Conservation (phyloP, 192 early-diverging fungal species). For the Umbelopsis isabellina region DNA sequence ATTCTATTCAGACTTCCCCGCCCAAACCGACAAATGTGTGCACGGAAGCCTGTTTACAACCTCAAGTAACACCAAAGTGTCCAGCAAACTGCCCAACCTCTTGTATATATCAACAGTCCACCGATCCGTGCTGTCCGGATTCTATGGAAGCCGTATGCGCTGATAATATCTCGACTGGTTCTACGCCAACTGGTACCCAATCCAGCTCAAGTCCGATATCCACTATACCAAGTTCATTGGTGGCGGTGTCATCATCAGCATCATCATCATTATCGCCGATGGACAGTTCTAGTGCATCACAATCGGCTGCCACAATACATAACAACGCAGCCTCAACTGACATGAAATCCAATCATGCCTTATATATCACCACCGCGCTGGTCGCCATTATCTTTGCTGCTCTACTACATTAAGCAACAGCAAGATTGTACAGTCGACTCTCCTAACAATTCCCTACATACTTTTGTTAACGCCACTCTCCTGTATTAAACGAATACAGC, state of each 20-base stretch:
- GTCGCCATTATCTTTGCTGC: constrained; percentile 21
- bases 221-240: too few relatives aligned
- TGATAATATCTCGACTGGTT: neutral
- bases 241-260: neutral
- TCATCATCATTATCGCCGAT: neutral
- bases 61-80: neutral
- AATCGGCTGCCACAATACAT: constrained; percentile 5
- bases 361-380: constrained; percentile 19
- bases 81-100: neutral
- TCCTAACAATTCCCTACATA: neutral
- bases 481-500: neutral
- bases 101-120: constrained; percentile 3
- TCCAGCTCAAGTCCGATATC: neutral
- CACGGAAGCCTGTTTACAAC: constrained; percentile 9
- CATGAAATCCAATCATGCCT: constrained; percentile 10
- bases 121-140: constrained; percentile 5
- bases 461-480: neutral
- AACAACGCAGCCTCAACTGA: constrained; percentile 10
- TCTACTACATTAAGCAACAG: constrained; percentile 2
- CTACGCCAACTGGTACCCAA: neutral
- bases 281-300: neutral
- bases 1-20: constrained; percentile 9
- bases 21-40: constrained; percentile 4
- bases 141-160: constrained; percentile 3
- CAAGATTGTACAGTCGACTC: neutral